Evolutionary conservation across 1,284 basidiomycete genomes (phyloP).

Genomic region (Irpex sp.): DNA sequence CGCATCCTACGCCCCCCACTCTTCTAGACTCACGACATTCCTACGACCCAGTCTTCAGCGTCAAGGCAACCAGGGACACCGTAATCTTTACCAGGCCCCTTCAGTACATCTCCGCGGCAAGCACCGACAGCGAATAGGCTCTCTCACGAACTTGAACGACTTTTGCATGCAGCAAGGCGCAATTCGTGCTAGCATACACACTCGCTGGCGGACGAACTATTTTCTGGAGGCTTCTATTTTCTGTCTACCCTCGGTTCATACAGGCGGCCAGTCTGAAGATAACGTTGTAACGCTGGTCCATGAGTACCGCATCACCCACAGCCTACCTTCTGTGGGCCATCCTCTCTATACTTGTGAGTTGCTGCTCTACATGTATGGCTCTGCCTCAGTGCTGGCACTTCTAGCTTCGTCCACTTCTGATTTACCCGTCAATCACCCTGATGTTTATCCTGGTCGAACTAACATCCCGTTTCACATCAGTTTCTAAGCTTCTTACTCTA

Average conservation of each 20-base stretch:
- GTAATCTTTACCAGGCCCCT: neutral
- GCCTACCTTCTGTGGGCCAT: conserved; percentile 72
- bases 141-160: neutral
- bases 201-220: neutral
- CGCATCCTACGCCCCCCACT: neutral
- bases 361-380: neutral
- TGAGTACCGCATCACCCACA: conserved; percentile 66
- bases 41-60: neutral
- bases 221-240: neutral
- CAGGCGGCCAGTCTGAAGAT: neutral
- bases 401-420: conserved; percentile 1
- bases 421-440: conserved; percentile 6
- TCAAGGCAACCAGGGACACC: too few relatives aligned
- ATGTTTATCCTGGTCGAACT: neutral
- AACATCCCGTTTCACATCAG: conserved; percentile 30
- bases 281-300: conserved; percentile 22
- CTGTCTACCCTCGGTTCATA: neutral
- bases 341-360: conserved; percentile 55
- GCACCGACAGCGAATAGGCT: neutral
- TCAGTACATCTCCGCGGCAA: neutral
- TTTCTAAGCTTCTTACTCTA: conserved; percentile 61
- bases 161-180: neutral
- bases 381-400: neutral
- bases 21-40: neutral
- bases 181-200: neutral